Base-by-base conservation (phyloP, 306 rosid species). In the Hippophae tibetana region DNA sequence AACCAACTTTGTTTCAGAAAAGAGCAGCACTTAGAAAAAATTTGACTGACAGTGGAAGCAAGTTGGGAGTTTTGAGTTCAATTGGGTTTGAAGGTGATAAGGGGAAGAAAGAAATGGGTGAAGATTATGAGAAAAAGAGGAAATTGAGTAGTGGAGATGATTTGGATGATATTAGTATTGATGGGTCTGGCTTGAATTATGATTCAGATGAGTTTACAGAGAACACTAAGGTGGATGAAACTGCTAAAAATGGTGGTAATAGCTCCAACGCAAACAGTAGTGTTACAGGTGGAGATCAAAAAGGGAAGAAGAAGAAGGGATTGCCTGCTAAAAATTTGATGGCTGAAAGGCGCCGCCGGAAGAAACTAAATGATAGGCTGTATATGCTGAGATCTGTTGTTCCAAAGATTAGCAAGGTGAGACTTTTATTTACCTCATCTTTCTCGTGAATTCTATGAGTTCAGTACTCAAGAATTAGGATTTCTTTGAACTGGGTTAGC, bases 321-420 rank as follows among this genome's bases (percentile, higher is more conserved):
- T 8, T 84, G 14, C 99, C 99, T 0, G 95, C 99, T 0, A 92
- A 92, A 62, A 92, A 92, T 77, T 85, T 92, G 59, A 92, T 92
- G 99, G 99, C 99, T 0, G 99, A 93, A 84, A 81, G 99, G 72
- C 86, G 99, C 47, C 88, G 99, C 6, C 67, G 99, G 75, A 88
- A 93, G 94, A 93, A 88, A 67, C 94, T 93, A 43, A 93, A 93
- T 71, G 99, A 93, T 69, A 77, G 99, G 73, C 79, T 93, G 66
- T 93, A 93, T 70, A 86, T 93, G 95, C 94, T 93, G 54, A 79
- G 99, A 79, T 93, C 99, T 44, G 95, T 93, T 55, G 99, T 93
- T 54, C 99, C 99, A 2, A 93, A 93, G 68, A 93, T 93, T 62
- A 93, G 99, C 82, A 93, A 93, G 92, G 99, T 93, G 79, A 68